Conservation (phyloP, 2,329 filamentous ascomycete genomes). For the Sporothrix euskadiensis region DNA sequence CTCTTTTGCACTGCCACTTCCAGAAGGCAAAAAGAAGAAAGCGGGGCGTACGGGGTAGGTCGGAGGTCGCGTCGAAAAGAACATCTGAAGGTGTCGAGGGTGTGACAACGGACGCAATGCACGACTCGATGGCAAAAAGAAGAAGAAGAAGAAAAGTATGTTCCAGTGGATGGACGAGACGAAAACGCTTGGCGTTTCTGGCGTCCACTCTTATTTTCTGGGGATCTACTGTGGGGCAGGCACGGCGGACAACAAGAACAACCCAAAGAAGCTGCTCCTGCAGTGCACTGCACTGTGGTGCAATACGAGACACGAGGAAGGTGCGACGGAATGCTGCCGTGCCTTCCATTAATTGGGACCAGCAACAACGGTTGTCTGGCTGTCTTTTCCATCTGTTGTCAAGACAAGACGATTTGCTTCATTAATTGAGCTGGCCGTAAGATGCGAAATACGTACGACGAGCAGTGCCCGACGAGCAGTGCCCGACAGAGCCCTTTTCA, state of each 20-base stretch:
- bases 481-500: not conserved
- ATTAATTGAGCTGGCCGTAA: not conserved
- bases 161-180: not conserved
- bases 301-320: conserved; percentile 1
- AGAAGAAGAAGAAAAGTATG: not conserved
- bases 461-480: not conserved
- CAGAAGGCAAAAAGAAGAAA: conserved; percentile 17
- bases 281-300: not conserved
- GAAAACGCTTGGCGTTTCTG: conserved; percentile 10
- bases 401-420: not conserved
- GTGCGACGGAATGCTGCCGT: not conserved
- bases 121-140: not conserved
- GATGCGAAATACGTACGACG: not conserved
- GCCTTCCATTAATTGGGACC: not conserved
- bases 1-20: conserved; percentile 16
- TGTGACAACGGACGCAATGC: not conserved
- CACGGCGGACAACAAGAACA: not conserved
- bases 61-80: not conserved
- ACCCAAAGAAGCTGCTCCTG: no score
- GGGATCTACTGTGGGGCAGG: conserved; percentile 8
- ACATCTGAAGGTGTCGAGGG: not conserved
- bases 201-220: conserved; percentile 2
- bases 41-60: not conserved
- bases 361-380: not conserved
- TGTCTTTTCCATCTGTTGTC: not conserved